phyloP scores from a whole-genome alignment of 1,284 basidiomycete genomes.

The Malassezia caprae region DNA sequence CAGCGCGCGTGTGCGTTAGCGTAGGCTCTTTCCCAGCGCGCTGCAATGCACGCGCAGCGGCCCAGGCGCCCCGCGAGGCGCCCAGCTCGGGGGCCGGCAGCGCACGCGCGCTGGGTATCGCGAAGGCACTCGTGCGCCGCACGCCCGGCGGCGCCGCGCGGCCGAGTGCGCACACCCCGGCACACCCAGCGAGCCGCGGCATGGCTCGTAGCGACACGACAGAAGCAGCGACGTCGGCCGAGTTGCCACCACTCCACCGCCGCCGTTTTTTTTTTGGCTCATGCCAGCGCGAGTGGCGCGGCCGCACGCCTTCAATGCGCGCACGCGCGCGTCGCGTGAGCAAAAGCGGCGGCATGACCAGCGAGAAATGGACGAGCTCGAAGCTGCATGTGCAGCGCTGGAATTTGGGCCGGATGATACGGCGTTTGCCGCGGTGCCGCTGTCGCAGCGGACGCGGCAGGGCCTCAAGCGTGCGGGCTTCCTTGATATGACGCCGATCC shows the following conservation, averaged over 20 bases:
- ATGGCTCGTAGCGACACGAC: slow-evolving; percentile 1
- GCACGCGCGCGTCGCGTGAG: slow-evolving; percentile 14
- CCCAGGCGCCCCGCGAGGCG: neutral
- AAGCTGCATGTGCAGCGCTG: slow-evolving; percentile 19
- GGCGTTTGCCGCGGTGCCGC: slow-evolving; percentile 34
- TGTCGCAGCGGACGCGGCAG: slow-evolving; percentile 30
- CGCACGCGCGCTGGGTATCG: neutral
- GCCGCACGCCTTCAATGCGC: slow-evolving; percentile 10
- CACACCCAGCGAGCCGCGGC: slow-evolving; percentile 1
- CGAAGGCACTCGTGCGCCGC: neutral
- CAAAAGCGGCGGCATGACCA: slow-evolving; percentile 33
- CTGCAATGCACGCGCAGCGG: neutral
- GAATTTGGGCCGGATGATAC: slow-evolving; percentile 11
- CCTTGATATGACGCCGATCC: slow-evolving; percentile 43
- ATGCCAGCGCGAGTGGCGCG: slow-evolving; percentile 1
- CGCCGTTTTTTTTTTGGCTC: slow-evolving; percentile 1
- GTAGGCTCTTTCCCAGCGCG: neutral
- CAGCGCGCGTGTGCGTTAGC: neutral
- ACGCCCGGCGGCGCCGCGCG: neutral
- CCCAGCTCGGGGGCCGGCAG: neutral
- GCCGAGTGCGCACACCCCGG: neutral
- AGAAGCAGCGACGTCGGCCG: slow-evolving; percentile 5
- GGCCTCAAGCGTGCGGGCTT: slow-evolving; percentile 42
- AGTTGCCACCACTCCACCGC: neutral
- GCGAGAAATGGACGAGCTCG: slow-evolving; percentile 32